Evolutionary conservation across 306 rosid genomes (phyloP).

Genomic region (Castanopsis chinensis): DNA sequence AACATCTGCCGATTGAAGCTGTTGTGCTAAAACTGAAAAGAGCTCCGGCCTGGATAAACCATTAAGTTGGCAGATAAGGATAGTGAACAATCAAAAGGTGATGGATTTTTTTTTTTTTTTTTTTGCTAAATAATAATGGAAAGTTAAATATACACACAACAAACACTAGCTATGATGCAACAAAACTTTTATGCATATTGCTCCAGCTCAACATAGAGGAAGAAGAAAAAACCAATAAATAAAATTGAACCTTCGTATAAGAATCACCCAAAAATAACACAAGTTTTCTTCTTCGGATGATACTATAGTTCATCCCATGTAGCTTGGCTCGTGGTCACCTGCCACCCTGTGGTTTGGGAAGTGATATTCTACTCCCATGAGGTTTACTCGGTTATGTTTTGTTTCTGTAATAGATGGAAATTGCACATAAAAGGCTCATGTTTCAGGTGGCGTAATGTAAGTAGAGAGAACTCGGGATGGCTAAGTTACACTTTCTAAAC

Average conservation of each 20-base stretch:
- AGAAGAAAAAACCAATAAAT: neutral
- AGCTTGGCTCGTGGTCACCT: neutral
- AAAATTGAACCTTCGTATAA: neutral
- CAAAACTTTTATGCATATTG: constrained; percentile 3
- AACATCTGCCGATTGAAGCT: constrained; percentile 81
- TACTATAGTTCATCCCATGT: neutral
- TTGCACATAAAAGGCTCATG: neutral
- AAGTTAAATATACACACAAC: neutral
- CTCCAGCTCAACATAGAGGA: neutral
- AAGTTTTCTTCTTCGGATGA: neutral
- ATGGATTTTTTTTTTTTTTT: neutral
- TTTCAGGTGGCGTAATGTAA: neutral
- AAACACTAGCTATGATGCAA: constrained; percentile 6
- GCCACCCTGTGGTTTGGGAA: neutral
- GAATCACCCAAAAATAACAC: neutral
- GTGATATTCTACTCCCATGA: neutral
- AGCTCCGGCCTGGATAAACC: constrained; percentile 85
- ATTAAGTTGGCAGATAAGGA: constrained; percentile 39
- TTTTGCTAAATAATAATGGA: neutral
- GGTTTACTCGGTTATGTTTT: neutral
- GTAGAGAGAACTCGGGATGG: neutral
- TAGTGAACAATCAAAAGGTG: constrained; percentile 19
- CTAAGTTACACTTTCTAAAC: neutral
- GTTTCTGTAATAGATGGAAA: neutral
- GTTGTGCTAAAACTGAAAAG: constrained; percentile 74